Base-by-base conservation (phyloP, 768 basidiomycete genomes). In the Mycena filopes region DNA sequence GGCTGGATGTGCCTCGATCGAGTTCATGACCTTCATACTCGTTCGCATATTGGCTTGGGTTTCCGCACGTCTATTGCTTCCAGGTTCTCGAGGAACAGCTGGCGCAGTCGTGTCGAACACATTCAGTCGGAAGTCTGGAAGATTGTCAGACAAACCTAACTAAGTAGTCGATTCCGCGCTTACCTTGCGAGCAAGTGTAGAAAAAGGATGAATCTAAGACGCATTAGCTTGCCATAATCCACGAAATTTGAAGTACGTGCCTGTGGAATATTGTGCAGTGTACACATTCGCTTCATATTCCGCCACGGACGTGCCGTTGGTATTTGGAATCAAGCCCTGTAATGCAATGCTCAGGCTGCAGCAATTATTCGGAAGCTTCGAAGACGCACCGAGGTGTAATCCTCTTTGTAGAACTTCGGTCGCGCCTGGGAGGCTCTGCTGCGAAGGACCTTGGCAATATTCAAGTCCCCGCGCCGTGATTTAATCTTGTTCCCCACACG, bases 161-260 rank as follows among this genome's bases (percentile, higher is more conserved):
- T 38, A 4, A 20, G 28, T 13, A 1, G n/a, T 20, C 5, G n/a
- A 28, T 1, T 25, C 3, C 23, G 42, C 18, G 23, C 42, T 42
- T 60, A 91, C 92, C 92, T 85, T 93, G 90, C 47, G 87, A 89
- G 70, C 96, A 97, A 4, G 96, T 95, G 75, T 98, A 98, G 75
- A 93, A 98, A 76, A 98, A 96, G 0, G 91, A 89, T 0, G 94
- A 92, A 73, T 95, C 94, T 93, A 55, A 26, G 55, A 72, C 46
- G 40, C 16, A 33, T 15, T 31, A 26, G 51, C 42, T 12, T 33
- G 54, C 9, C 25, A 21, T 15, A 21, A 55, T 38, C 36, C 36
- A 38, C 48, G 47, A 42, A 25, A 25, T 10, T 13, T 25, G 4
- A 20, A 58, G 42, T 7, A 49, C 72, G 51, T 65, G 91, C 92